Conservation (phyloP, 768 basidiomycete species). For the Coprinopsis marcescibilis region DNA sequence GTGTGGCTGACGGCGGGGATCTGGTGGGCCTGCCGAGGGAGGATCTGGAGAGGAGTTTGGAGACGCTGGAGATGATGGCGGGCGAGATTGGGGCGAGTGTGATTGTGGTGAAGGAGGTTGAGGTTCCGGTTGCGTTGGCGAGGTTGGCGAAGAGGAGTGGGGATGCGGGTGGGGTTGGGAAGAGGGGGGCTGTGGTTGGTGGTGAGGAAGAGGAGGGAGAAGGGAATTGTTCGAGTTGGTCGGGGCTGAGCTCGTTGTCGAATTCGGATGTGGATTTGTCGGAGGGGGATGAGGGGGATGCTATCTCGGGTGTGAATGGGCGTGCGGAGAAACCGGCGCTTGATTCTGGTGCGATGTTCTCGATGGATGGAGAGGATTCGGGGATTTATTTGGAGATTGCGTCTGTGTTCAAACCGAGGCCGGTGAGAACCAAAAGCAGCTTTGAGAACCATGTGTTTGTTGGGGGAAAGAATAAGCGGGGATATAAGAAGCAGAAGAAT, state of each 20-base stretch:
- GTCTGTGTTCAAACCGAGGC: constrained; percentile 70
- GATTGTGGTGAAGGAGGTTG: constrained; percentile 84
- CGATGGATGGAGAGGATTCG: constrained; percentile 29
- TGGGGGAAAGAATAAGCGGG: constrained; percentile 31
- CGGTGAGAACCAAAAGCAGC: constrained; percentile 40
- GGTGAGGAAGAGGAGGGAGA: constrained; percentile 4
- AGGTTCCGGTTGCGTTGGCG: constrained; percentile 56
- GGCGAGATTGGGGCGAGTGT: constrained; percentile 90
- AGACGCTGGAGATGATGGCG: constrained; percentile 91
- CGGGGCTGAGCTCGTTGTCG: constrained; percentile 22
- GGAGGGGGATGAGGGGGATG: constrained; percentile 21
- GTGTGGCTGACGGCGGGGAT: constrained; percentile 82
- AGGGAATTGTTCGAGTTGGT: constrained; percentile 7
- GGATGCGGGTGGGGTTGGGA: constrained; percentile 34
- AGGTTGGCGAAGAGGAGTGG: constrained; percentile 31
- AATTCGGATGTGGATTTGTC: constrained; percentile 35
- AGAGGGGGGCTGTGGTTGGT: constrained; percentile 29
- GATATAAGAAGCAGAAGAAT: constrained; percentile 13
- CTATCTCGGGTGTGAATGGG: not conserved
- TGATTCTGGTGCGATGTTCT: constrained; percentile 46
- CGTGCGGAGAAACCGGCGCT: constrained; percentile 13
- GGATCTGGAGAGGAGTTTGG: constrained; percentile 77
- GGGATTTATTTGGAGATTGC: constrained; percentile 58
- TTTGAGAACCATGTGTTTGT: constrained; percentile 20
- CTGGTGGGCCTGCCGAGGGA: constrained; percentile 71